Conservation (phyloP, 495 filamentous ascomycete genomes). For the Hypomontagnella monticulosa region DNA sequence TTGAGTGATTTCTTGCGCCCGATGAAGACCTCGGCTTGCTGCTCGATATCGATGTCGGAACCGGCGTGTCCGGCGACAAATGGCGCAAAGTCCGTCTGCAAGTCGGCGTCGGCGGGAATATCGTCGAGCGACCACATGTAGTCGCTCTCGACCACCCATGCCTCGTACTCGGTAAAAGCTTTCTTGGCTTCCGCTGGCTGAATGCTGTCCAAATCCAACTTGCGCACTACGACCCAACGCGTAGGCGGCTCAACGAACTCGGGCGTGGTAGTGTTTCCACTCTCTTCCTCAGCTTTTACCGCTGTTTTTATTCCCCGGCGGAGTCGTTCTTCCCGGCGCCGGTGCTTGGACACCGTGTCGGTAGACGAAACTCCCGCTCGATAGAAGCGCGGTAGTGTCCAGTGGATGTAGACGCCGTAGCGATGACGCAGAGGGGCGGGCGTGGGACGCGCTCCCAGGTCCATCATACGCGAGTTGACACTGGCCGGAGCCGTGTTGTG, state of each 20-base stretch:
- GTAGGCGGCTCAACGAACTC: conserved; percentile 49
- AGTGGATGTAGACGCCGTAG: conserved; percentile 63
- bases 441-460: conserved; percentile 55
- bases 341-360: no score
- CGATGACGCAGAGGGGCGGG: conserved; percentile 39
- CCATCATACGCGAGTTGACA: conserved; percentile 55
- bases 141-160: conserved; percentile 64
- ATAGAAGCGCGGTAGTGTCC: conserved; percentile 60
- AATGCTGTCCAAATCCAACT: conserved; percentile 35
- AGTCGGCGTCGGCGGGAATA: conserved; percentile 46
- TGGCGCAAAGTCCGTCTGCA: conserved; percentile 61
- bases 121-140: conserved; percentile 47
- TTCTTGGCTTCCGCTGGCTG: conserved; percentile 24
- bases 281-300: no score
- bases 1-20: conserved; percentile 46
- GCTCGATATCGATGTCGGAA: conserved; percentile 33
- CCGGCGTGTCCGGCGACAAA: conserved; percentile 43
- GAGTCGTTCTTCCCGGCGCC: conserved; percentile 3
- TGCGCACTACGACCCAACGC: conserved; percentile 57
- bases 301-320: conserved; percentile 7
- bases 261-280: conserved; percentile 35
- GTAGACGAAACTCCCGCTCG: conserved; percentile 45
- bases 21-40: conserved; percentile 64
- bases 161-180: conserved; percentile 33
- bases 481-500: conserved; percentile 49